Evolutionary conservation across 345 rosid genomes (phyloP).

Genomic region (Camelina sativa): DNA sequence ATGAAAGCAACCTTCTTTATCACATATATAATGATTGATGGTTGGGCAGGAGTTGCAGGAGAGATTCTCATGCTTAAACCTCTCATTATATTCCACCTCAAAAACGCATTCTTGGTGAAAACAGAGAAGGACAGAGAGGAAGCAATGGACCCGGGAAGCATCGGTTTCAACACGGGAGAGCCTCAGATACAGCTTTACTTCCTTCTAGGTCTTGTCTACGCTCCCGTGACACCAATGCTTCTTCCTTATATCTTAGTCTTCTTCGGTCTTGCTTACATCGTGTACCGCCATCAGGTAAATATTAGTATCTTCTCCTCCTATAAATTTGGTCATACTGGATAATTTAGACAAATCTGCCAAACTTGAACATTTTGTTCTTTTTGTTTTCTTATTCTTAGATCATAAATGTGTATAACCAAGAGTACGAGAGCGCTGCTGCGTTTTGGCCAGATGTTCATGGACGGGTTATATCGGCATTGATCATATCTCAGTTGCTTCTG

Average conservation of each 20-base stretch:
- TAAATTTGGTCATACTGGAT: background rate
- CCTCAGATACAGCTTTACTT: conserved; percentile 93
- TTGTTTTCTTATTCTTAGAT: conserved; percentile 49
- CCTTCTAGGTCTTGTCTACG: conserved; percentile 88
- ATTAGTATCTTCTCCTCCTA: background rate
- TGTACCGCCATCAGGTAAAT: conserved; percentile 90
- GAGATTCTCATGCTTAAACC: conserved; percentile 89
- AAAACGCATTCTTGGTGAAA: conserved; percentile 87
- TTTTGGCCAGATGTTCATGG: conserved; percentile 97
- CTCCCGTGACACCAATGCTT: conserved; percentile 77
- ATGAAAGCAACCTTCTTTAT: conserved; percentile 93
- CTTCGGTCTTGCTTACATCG: conserved; percentile 76
- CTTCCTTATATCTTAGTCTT: conserved; percentile 90
- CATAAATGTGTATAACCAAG: conserved; percentile 89
- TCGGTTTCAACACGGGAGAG: conserved; percentile 88
- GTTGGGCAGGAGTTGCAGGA: conserved; percentile 96
- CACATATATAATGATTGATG: conserved; percentile 95
- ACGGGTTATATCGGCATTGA: conserved; percentile 65
- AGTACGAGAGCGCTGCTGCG: conserved; percentile 88
- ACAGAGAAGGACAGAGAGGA: conserved; percentile 94
- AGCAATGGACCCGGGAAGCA: conserved; percentile 93
- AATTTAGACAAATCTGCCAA: background rate
- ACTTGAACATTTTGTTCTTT: background rate
- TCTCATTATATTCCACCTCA: conserved; percentile 80
- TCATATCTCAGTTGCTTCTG: conserved; percentile 78